A percentile compares a stretch with the other conserved stretches of the same genome.
Evolutionary conservation across 257 asterid genomes (phyloP).

Genomic region (Phtheirospermum japonicum): DNA sequence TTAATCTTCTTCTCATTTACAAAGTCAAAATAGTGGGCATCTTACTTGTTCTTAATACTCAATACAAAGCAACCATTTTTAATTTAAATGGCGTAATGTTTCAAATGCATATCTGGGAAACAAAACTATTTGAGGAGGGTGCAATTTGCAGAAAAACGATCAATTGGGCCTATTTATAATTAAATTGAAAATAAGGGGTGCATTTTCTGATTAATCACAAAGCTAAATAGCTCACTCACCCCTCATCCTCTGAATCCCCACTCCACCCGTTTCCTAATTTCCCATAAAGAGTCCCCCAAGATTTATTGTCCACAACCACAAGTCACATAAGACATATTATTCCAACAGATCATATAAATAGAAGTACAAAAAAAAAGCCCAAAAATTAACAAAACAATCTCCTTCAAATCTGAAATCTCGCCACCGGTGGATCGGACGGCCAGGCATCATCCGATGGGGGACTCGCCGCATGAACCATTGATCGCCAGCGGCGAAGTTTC

Average conservation of each 20-base stretch:
- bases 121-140: too few species aligned
- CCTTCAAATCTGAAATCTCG: conserved; percentile 30
- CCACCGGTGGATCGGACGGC: conserved; percentile 29
- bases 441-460: conserved; percentile 48
- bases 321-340: background rate
- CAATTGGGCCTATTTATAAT: too few species aligned
- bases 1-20: too few species aligned
- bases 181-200: background rate
- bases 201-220: background rate
- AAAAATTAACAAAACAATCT: too few species aligned
- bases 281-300: conserved; percentile 21
- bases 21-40: too few species aligned
- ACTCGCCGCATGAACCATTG: conserved; percentile 45
- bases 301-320: conserved; percentile 1
- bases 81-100: too few species aligned
- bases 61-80: too few species aligned
- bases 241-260: background rate
- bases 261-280: conserved; percentile 30
- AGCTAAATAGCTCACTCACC: background rate
- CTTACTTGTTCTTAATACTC: too few species aligned
- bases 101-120: too few species aligned
- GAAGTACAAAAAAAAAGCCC: too few species aligned
- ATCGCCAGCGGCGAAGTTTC: conserved; percentile 45
- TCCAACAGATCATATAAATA: background rate
- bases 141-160: too few species aligned